These are phyloP conservation scores for Citrus medica DNA, from an alignment of 345 rosid species.

Conservation along the genomic window DNA sequence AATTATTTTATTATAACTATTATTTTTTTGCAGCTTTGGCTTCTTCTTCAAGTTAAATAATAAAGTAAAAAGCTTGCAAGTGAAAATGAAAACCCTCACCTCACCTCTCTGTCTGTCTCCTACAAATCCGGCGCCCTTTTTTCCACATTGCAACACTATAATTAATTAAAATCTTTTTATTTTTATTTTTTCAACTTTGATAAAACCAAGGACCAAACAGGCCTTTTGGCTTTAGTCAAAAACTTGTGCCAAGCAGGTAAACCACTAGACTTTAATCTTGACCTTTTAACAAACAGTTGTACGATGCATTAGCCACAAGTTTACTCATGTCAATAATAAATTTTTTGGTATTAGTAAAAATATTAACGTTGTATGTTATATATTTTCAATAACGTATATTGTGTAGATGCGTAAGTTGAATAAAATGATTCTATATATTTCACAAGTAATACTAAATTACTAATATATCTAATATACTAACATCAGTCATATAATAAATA, in stretches of 20 bases:
- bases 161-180: background rate
- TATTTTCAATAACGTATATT: too few relatives aligned
- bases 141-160: background rate
- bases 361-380: too few relatives aligned
- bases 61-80: background rate
- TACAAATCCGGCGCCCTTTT: conserved; percentile 38
- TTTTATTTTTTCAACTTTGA: background rate
- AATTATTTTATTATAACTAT: background rate
- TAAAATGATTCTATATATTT: too few relatives aligned
- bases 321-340: too few relatives aligned
- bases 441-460: too few relatives aligned
- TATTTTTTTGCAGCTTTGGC: conserved; percentile 17
- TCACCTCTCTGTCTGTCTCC: conserved; percentile 22
- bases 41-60: conserved; percentile 24
- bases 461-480: too few relatives aligned
- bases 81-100: conserved; percentile 1
- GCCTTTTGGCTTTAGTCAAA: background rate
- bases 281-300: background rate
- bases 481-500: too few relatives aligned
- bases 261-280: background rate
- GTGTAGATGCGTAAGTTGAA: too few relatives aligned
- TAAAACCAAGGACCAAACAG: background rate
- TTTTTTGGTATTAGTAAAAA: too few relatives aligned
- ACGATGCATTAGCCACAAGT: too few relatives aligned
- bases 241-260: too few relatives aligned